Conservation (phyloP, 257 asterid species). For the Plantago ovata region DNA sequence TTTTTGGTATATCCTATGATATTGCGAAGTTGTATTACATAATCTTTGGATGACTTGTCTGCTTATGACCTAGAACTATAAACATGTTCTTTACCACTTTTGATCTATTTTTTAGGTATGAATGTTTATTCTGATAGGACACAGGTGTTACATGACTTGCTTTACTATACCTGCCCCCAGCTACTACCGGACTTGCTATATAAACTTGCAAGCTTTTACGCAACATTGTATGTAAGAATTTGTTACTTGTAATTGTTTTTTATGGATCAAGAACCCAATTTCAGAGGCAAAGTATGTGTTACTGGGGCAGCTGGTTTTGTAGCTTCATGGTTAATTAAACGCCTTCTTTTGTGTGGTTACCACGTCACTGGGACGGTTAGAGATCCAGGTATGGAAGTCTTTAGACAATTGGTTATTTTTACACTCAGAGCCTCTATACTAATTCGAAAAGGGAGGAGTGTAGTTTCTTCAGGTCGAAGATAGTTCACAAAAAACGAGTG, state of each 20-base stretch:
- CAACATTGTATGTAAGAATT: neutral
- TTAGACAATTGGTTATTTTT: neutral
- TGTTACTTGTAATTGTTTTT: constrained; percentile 7
- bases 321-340: constrained; percentile 86
- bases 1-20: neutral
- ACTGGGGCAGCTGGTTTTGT: constrained; percentile 89
- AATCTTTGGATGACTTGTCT: neutral
- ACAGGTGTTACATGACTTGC: constrained; percentile 38
- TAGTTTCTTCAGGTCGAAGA: too few species aligned
- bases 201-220: constrained; percentile 9
- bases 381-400: constrained; percentile 55
- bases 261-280: constrained; percentile 26
- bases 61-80: constrained; percentile 1
- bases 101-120: neutral
- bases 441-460: too few species aligned
- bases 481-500: too few species aligned
- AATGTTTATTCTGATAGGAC: constrained; percentile 7
- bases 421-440: neutral
- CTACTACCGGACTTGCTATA: constrained; percentile 1
- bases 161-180: constrained; percentile 10
- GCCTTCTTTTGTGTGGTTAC: constrained; percentile 71
- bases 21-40: neutral
- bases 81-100: neutral
- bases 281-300: constrained; percentile 72
- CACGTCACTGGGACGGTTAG: constrained; percentile 77